Evolutionary conservation across 2,329 filamentous ascomycete species (phyloP).

Genomic region (Cadophora malorum): DNA sequence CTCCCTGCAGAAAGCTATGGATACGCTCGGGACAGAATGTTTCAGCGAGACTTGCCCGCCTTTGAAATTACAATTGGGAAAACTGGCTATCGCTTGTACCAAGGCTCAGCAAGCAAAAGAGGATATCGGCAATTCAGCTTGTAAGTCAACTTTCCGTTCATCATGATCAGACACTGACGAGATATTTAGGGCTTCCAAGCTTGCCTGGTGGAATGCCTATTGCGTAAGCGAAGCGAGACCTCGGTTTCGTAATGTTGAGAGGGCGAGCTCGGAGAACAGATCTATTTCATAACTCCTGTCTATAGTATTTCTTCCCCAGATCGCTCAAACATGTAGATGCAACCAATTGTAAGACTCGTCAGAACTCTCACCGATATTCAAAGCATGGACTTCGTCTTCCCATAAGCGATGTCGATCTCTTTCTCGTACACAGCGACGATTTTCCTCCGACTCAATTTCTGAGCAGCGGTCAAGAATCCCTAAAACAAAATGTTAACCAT

Average conservation of each 20-base stretch:
- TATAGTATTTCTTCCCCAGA: not conserved
- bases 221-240: not conserved
- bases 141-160: no score
- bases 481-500: no score
- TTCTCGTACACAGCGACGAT: slow-evolving; percentile 26
- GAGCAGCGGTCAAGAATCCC: slow-evolving; percentile 31
- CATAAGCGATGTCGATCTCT: slow-evolving; percentile 28
- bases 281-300: slow-evolving; percentile 13
- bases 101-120: slow-evolving; percentile 31
- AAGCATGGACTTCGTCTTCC: slow-evolving; percentile 1
- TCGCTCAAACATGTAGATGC: no score
- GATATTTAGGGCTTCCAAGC: slow-evolving; percentile 17
- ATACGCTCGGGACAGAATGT: slow-evolving; percentile 40
- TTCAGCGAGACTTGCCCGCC: slow-evolving; percentile 32
- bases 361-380: no score
- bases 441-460: slow-evolving; percentile 32
- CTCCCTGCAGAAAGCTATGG: slow-evolving; percentile 56
- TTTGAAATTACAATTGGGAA: slow-evolving; percentile 28
- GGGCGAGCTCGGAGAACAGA: not conserved
- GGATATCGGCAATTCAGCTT: slow-evolving; percentile 26
- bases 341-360: no score
- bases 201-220: slow-evolving; percentile 24
- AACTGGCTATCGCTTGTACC: slow-evolving; percentile 23
- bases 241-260: not conserved
- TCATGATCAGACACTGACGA: no score